Evolutionary conservation across 495 filamentous ascomycete genomes (phyloP).

Genomic region (Geoglossum glabrum): DNA sequence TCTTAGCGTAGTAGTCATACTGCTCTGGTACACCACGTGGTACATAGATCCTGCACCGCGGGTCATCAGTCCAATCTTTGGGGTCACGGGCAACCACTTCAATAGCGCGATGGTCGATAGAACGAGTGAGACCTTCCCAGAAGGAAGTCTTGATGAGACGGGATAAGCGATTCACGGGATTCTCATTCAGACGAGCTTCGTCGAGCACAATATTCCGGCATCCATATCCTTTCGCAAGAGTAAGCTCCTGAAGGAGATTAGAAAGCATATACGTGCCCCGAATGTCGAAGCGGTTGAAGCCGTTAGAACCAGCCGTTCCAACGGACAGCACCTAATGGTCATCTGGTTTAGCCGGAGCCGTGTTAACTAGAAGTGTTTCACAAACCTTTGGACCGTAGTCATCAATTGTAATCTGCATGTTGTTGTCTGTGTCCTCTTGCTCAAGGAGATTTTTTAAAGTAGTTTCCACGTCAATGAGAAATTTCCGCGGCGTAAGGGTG

Average conservation of each 20-base stretch:
- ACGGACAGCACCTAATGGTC: conserved; percentile 46
- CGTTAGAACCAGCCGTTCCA: conserved; percentile 68
- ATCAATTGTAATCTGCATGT: conserved; percentile 93
- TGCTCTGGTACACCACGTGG: conserved; percentile 72
- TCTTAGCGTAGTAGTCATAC: conserved; percentile 61
- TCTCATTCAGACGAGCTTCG: conserved; percentile 72
- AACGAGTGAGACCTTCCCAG: conserved; percentile 72
- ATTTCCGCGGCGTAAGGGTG: conserved; percentile 35
- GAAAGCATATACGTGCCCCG: conserved; percentile 92
- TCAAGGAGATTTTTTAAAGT: conserved; percentile 51
- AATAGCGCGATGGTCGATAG: conserved; percentile 77
- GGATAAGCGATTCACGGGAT: conserved; percentile 68
- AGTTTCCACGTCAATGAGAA: conserved; percentile 56
- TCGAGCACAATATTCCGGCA: conserved; percentile 72
- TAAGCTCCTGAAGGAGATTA: conserved; percentile 84
- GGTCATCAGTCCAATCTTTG: conserved; percentile 79
- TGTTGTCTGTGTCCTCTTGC: conserved; percentile 75
- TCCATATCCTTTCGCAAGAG: conserved; percentile 69
- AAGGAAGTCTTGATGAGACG: conserved; percentile 74
- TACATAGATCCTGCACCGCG: conserved; percentile 78
- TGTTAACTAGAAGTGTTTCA: not conserved
- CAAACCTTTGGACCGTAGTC: conserved; percentile 80
- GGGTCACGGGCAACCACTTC: conserved; percentile 66
- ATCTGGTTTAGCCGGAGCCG: not conserved
- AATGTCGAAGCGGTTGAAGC: conserved; percentile 65